These are phyloP conservation scores for Claviceps sp. DNA, from an alignment of 2,329 filamentous ascomycete genomes.

Conservation along the genomic window DNA sequence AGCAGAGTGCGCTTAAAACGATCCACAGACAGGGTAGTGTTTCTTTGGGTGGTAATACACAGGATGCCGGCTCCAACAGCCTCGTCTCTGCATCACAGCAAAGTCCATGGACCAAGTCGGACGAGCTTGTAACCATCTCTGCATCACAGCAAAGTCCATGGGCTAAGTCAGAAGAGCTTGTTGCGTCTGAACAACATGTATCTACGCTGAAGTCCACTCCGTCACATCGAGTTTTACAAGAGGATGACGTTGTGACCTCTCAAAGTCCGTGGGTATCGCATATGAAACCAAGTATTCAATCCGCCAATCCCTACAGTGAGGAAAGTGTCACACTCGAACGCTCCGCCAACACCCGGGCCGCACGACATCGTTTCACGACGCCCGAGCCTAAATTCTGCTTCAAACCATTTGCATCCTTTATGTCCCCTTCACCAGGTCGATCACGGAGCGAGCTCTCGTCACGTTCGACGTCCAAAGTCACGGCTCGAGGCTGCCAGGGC, in stretches of 20 bases:
- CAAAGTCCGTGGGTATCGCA: constrained; percentile 13
- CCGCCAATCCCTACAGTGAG: neutral
- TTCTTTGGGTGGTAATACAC: neutral
- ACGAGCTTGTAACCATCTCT: neutral
- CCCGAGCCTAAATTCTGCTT: constrained; percentile 35
- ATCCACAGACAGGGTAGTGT: neutral
- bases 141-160: constrained; percentile 9
- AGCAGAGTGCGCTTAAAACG: neutral
- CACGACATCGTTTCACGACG: constrained; percentile 18
- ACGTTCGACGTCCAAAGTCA: neutral
- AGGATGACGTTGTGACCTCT: neutral
- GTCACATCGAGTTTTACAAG: neutral
- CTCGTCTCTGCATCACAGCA: constrained; percentile 5
- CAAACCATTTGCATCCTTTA: constrained; percentile 39
- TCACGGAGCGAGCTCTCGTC: constrained; percentile 1
- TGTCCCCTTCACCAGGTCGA: constrained; percentile 34
- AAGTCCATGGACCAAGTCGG: constrained; percentile 7
- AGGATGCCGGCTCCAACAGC: neutral
- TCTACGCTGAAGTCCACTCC: neutral
- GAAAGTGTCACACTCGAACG: neutral
- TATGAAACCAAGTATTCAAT: neutral
- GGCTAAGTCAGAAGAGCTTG: constrained; percentile 3
- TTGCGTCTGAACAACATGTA: neutral
- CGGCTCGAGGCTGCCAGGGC: neutral
- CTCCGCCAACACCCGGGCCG: neutral